Evolutionary conservation across 2,329 filamentous ascomycete genomes (phyloP).

Genomic region (Botrytis cinerea): DNA sequence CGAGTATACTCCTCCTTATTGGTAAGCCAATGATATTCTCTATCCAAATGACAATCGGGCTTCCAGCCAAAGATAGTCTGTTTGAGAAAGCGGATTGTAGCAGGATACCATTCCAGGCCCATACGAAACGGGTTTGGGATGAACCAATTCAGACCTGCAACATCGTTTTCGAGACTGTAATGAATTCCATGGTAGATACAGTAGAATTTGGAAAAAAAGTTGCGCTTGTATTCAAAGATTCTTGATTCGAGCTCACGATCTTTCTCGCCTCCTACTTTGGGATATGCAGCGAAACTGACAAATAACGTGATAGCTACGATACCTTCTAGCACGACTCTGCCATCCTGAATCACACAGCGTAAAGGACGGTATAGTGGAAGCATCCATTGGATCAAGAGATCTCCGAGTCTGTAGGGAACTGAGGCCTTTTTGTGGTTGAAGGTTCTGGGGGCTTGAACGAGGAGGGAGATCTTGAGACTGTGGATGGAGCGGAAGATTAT

Average conservation of each 20-base stretch:
- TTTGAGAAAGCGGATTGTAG: not conserved
- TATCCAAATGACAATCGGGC: not conserved
- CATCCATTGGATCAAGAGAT: not conserved
- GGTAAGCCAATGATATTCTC: not conserved
- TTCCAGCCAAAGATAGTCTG: not conserved
- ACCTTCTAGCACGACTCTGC: accelerated
- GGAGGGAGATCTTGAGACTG: not conserved
- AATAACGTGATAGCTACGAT: accelerated
- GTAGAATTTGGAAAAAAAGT: accelerated
- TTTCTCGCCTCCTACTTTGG: not conserved
- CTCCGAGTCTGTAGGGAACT: not conserved
- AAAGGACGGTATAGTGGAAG: not conserved
- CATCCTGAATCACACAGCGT: not conserved
- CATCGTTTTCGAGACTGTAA: too few relatives aligned
- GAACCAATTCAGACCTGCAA: not conserved
- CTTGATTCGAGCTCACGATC: not conserved
- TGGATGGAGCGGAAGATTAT: not conserved
- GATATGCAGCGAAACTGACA: not conserved
- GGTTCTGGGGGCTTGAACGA: not conserved
- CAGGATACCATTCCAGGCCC: constrained; percentile 3
- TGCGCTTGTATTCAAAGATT: accelerated
- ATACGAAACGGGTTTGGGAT: not conserved
- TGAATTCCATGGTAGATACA: not conserved
- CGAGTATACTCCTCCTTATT: accelerated
- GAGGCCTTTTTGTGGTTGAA: accelerated